Evolutionary conservation across 345 rosid species (phyloP).

Genomic region (Passiflora organensis): DNA sequence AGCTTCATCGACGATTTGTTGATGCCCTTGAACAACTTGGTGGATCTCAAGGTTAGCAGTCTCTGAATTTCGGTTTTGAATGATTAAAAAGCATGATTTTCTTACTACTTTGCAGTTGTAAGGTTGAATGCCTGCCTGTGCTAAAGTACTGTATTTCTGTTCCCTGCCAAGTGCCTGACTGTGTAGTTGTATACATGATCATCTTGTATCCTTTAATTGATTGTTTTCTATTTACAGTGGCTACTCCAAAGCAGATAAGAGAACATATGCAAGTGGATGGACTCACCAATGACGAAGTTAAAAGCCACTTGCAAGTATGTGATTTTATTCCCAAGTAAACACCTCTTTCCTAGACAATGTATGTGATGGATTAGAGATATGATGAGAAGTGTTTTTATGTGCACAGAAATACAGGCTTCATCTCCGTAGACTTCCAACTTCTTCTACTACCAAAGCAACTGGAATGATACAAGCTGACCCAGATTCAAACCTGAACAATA

Average conservation of each 20-base stretch:
- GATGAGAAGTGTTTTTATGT: background rate
- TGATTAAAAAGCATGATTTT: too few relatives aligned
- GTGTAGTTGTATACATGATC: too few relatives aligned
- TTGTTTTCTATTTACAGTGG: conserved; percentile 11
- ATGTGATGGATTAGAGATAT: background rate
- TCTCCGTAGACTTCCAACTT: conserved; percentile 12
- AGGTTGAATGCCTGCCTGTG: too few relatives aligned
- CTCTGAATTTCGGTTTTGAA: too few relatives aligned
- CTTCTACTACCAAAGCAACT: conserved; percentile 16
- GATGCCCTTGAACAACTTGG: conserved; percentile 70
- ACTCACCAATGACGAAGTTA: conserved; percentile 29
- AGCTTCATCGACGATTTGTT: conserved; percentile 63
- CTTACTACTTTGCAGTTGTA: too few relatives aligned
- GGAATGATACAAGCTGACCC: conserved; percentile 1
- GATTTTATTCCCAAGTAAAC: too few relatives aligned
- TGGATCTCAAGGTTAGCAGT: conserved; percentile 59
- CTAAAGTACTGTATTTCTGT: background rate
- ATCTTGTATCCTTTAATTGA: background rate
- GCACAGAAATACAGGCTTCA: conserved; percentile 27
- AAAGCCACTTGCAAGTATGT: conserved; percentile 26
- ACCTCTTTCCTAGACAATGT: background rate
- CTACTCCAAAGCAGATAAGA: conserved; percentile 26
- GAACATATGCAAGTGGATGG: conserved; percentile 30
- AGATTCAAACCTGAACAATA: conserved; percentile 3
- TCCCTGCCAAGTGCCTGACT: too few relatives aligned